Base-by-base conservation (phyloP, 2,329 filamentous ascomycete species). In the Colletotrichum horii region DNA sequence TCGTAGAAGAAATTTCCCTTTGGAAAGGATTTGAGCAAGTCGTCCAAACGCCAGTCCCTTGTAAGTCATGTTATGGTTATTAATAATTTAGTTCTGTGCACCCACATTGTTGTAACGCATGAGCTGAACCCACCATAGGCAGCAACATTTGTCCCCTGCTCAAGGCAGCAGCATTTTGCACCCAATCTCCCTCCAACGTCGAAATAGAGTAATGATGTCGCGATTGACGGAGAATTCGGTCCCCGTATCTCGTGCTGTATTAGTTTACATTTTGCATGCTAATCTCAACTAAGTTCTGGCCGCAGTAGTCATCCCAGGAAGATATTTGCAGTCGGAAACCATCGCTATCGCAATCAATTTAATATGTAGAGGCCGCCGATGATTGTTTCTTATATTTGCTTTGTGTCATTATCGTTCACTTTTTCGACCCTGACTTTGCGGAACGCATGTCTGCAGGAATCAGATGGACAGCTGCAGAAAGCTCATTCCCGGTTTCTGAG, bases 141-240 rank as follows among this genome's bases (percentile, higher is more conserved):
- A 72, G 62, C 70, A 72, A 22, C 52, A 72, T 67, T 72, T 67
- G 70, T 60, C 64, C 70, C 52, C 34, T 16, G 52, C 70, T 43
- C 70, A 60, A 71, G 70, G 70, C 70, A 71, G 70, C 70, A 71
- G 70, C 61, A 60, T 71, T 71, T 24, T 34, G 14, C 19, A 61
- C 70, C 12, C 52, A 24, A 7, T 55, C 48, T 56, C 22, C n/a
- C 22, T 22, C 30, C 9, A 26, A 58, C 48, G 43, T 56, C 65
- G 28, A 58, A 56, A 61, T 22, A 30, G 56, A 19, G 56, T 48
- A 48, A 48, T 48, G 43, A 22, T 48, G 43, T 48, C 19, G 43
- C 43, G 43, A 48, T 22, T 48, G 43, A 48, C 43, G 19, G 43
- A 22, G 19, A 48, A 48, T 48, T 48, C 11, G 43, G 9, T 48